Base-by-base conservation (phyloP, 768 basidiomycete species). In the Boletus rubescentipes region DNA sequence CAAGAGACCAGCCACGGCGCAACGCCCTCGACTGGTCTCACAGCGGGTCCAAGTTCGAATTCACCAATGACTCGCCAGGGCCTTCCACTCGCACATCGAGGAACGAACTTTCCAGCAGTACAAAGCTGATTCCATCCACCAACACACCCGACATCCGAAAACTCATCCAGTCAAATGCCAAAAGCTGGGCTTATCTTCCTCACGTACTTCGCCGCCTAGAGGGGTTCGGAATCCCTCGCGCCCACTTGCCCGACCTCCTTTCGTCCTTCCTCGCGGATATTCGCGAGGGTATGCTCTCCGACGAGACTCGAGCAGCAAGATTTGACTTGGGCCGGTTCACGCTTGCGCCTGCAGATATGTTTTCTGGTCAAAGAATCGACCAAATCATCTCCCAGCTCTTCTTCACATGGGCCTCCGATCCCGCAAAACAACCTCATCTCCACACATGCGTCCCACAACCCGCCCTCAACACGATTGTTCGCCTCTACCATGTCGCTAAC, bases 391-490 rank as follows among this genome's bases (percentile, higher is more conserved):
- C 78, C 42, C 77, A 75, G 26, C 72, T 82, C 23, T 77, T 88
- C 57, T 85, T 78, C 61, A 65, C 72, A 32, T 88, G 85, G 86
- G 81, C 77, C 5, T 67, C 76, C 5, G 63, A 73, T 42, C 73
- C 73, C 10, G 54, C 61, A 20, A 58, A 62, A 51, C 55, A 66
- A 50, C 50, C 53, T 16, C 49, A 61, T 34, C 63, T 77, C 30
- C 49, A 62, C 36, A 26, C 39, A 9, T 52, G 57, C 18, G 61
- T 80, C 34, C 56, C 73, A 7, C 45, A 59, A 21, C 53, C 62
- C 12, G 75, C 77, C 11, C 54, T 82, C 9, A 58, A 69, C 9
- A 64, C 55, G 16, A 76, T 86, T n/a, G 57, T 62, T 21, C 63
- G 70, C 3, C 66, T 78, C 16, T 67, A 73, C 23, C 60, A 62